Conservation (phyloP, 176 grass and related monocot genomes). For the Tillandsia fasciculata region DNA sequence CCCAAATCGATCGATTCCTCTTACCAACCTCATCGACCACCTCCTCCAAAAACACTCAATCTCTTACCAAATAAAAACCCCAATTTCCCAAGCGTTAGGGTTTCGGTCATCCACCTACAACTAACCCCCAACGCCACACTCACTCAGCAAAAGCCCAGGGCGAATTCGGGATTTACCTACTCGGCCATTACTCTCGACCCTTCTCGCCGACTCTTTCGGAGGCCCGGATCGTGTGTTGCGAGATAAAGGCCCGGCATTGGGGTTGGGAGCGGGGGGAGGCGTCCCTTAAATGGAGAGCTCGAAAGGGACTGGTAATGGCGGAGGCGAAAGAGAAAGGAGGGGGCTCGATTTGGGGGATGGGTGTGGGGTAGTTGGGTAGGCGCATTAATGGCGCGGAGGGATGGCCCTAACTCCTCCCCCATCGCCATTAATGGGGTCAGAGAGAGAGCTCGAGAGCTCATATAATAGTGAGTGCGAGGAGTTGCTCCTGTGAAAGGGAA, state of each 20-base stretch:
- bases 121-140: conserved; percentile 17
- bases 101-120: conserved; percentile 43
- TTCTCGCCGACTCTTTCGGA: conserved; percentile 17
- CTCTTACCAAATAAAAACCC: background rate
- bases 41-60: background rate
- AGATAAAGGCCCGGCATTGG: conserved; percentile 1
- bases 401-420: conserved; percentile 28
- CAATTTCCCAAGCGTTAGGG: background rate
- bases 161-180: conserved; percentile 9
- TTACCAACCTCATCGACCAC: conserved; percentile 35
- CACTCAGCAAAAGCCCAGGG: background rate
- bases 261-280: background rate
- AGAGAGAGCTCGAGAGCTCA: too few relatives aligned
- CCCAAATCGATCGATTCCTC: conserved; percentile 16
- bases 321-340: background rate
- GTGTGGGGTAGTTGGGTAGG: conserved; percentile 24
- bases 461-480: too few relatives aligned
- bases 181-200: conserved; percentile 30
- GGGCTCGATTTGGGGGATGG: background rate
- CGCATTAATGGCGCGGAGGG: conserved; percentile 32
- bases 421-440: conserved; percentile 39
- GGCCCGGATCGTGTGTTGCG: background rate
- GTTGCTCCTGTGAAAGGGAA: too few relatives aligned
- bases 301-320: background rate
- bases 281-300: conserved; percentile 6